These are phyloP conservation scores for Mortierella sp. DNA, from an alignment of 371 early-diverging fungal species.

Conservation along the genomic window DNA sequence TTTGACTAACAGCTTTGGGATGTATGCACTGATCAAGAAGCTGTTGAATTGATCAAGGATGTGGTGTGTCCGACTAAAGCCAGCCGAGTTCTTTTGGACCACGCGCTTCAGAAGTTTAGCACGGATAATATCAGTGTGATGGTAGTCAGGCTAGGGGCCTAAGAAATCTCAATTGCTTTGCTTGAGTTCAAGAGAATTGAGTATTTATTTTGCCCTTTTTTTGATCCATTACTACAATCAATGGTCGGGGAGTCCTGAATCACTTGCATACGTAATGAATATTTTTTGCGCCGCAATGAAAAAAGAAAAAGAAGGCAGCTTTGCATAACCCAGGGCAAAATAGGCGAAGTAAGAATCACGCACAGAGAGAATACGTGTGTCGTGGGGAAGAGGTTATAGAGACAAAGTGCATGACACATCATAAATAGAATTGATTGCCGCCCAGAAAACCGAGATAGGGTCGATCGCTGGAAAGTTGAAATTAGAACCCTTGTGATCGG, in stretches of 20 bases:
- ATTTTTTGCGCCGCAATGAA: no score
- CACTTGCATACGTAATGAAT: no score
- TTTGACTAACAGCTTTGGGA: conserved; percentile 88
- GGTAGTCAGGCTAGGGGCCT: conserved; percentile 70
- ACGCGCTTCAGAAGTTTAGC: conserved; percentile 92
- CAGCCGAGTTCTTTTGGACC: conserved; percentile 83
- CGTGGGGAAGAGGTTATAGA: not conserved
- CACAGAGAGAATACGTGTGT: not conserved
- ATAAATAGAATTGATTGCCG: not conserved
- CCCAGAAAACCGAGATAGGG: not conserved
- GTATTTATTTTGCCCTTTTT: no score
- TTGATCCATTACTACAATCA: no score
- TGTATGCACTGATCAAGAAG: conserved; percentile 96
- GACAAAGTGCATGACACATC: not conserved
- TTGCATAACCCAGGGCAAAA: no score
- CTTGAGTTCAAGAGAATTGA: no score
- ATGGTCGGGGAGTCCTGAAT: no score
- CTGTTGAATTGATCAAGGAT: conserved; percentile 88
- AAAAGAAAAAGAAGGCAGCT: no score
- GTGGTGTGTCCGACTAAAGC: conserved; percentile 85
- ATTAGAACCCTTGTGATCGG: not conserved
- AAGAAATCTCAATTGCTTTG: no score
- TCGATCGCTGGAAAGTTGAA: conserved; percentile 5
- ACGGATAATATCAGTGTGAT: conserved; percentile 95
- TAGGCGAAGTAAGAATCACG: no score